phyloP scores from a whole-genome alignment of 164 flowering plant species.

The Vitis rotundifolia region DNA sequence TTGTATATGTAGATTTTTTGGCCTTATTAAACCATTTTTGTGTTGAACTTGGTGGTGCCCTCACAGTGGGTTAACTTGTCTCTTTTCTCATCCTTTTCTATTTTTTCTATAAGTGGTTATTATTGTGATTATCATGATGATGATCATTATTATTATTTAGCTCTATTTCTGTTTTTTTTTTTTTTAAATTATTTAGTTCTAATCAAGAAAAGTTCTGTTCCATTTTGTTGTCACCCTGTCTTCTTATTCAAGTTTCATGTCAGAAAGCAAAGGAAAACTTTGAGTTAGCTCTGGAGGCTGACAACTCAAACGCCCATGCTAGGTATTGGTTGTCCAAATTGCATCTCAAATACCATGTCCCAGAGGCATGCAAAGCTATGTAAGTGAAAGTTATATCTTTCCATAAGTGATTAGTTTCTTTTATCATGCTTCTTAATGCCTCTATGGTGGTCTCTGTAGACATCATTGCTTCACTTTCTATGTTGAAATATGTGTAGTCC shows the following conservation, averaged over 20 bases:
- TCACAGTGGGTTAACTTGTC: too few species aligned
- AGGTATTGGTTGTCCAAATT: slow-evolving; percentile 83
- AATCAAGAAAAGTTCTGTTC: too few species aligned
- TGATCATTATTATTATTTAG: too few species aligned
- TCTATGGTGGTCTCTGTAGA: background rate
- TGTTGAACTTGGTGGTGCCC: too few species aligned
- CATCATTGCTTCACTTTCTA: background rate
- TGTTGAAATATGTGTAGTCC: background rate
- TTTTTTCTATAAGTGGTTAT: too few species aligned
- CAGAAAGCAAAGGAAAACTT: slow-evolving; percentile 92
- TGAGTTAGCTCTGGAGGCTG: slow-evolving; percentile 91
- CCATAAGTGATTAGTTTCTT: background rate
- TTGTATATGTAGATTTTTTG: too few species aligned
- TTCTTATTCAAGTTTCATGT: slow-evolving; percentile 1
- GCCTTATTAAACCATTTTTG: too few species aligned
- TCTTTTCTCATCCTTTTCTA: too few species aligned
- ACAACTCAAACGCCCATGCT: slow-evolving; percentile 83
- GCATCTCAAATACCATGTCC: slow-evolving; percentile 86
- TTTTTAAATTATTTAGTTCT: too few species aligned
- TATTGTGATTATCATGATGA: too few species aligned
- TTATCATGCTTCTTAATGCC: background rate
- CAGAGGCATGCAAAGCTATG: slow-evolving; percentile 82
- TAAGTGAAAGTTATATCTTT: slow-evolving; percentile 35
- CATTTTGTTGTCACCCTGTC: background rate
- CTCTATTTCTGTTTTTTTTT: too few species aligned